Conservation (phyloP, 257 asterid genomes). For the Handroanthus guayacan region DNA sequence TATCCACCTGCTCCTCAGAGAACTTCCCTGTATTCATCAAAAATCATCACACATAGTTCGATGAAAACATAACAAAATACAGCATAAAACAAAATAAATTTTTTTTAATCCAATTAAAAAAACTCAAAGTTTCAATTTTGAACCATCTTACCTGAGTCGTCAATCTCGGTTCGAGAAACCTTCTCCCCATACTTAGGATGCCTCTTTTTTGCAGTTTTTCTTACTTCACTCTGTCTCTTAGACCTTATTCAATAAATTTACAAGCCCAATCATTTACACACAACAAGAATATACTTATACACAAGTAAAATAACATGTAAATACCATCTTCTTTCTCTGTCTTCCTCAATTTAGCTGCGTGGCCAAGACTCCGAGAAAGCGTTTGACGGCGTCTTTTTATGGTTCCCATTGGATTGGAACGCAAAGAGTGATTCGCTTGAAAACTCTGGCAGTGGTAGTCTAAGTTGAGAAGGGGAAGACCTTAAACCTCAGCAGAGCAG, state of each 20-base stretch:
- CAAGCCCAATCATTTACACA: not conserved
- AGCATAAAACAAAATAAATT: not conserved
- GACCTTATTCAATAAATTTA: constrained; percentile 26
- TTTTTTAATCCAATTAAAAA: not conserved
- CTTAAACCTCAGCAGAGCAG: too few relatives aligned
- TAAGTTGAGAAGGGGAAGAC: too few relatives aligned
- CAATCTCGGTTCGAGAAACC: constrained; percentile 9
- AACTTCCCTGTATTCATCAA: constrained; percentile 43
- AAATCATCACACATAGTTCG: not conserved
- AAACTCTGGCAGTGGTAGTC: too few relatives aligned
- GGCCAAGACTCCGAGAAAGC: not conserved
- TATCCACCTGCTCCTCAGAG: constrained; percentile 41
- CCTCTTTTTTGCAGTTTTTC: constrained; percentile 29
- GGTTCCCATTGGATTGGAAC: not conserved
- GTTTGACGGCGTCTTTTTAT: not conserved
- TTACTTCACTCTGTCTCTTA: constrained; percentile 33
- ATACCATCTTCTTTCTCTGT: constrained; percentile 3
- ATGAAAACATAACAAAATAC: not conserved
- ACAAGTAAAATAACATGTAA: not conserved
- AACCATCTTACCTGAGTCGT: constrained; percentile 37
- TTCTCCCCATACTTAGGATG: constrained; percentile 10
- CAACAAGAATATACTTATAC: not conserved
- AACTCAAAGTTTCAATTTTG: not conserved
- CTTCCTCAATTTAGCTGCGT: constrained; percentile 16
- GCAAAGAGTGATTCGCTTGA: too few relatives aligned